phyloP scores from a whole-genome alignment of 2,329 filamentous ascomycete species.

The Didymella pinodella region DNA sequence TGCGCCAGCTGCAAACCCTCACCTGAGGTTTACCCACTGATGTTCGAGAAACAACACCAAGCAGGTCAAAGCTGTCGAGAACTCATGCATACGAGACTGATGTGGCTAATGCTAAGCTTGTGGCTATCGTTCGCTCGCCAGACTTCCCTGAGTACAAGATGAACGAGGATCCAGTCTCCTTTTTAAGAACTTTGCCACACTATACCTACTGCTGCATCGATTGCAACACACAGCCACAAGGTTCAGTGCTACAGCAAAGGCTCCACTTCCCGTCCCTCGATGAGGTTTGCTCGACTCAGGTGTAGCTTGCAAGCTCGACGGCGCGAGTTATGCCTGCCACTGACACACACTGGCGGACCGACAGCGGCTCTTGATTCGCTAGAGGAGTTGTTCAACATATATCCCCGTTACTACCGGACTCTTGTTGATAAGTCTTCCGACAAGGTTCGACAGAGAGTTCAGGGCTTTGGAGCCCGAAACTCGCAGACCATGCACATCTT shows the following conservation, averaged over 20 bases:
- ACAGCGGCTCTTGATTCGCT: neutral
- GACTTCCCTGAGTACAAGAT: neutral
- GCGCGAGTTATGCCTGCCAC: neutral
- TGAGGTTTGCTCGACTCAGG: neutral
- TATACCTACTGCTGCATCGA: neutral
- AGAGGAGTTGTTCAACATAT: neutral
- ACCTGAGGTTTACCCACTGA: neutral
- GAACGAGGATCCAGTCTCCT: neutral
- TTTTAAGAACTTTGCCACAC: neutral
- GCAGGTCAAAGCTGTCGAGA: neutral
- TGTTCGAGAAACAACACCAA: neutral
- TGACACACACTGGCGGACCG: neutral
- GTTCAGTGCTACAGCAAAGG: neutral
- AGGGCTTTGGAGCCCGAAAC: neutral
- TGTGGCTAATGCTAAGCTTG: constrained; percentile 6
- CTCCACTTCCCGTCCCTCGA: neutral
- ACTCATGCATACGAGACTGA: neutral
- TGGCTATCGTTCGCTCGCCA: constrained; percentile 3
- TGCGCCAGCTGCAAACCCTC: neutral
- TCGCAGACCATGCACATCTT: neutral
- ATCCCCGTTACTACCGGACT: neutral
- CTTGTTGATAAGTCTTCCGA: neutral
- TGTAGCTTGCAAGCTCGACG: neutral
- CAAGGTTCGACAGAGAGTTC: constrained; percentile 3
- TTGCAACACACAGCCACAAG: neutral